Percentiles rank a stretch among this genome's conserved stretches.
These are phyloP conservation scores for Candida arabinofermentans DNA, from an alignment of 805 yeast genomes.

Conservation along the genomic window DNA sequence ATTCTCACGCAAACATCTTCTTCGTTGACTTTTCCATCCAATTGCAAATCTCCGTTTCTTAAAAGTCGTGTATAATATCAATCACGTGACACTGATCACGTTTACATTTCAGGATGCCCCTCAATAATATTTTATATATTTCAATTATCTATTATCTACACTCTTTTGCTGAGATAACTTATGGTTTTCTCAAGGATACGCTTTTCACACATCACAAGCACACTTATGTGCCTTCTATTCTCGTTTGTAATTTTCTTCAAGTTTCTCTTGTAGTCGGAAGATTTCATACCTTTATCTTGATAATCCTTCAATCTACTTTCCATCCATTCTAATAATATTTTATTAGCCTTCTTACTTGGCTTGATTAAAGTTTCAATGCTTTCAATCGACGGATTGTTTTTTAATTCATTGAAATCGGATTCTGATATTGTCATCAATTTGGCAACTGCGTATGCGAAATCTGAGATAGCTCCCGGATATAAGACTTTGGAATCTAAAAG, in stretches of 20 bases:
- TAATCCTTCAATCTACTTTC: constrained; percentile 11
- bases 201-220: constrained; percentile 12
- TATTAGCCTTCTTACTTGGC: constrained; percentile 9
- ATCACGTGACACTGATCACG: constrained; percentile 2
- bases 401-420: constrained; percentile 25
- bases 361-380: neutral
- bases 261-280: constrained; percentile 13
- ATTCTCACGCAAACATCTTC: neutral
- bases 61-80: neutral
- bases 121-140: too few relatives aligned
- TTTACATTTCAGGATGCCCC: too few relatives aligned
- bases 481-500: constrained; percentile 35
- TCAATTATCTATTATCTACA: neutral
- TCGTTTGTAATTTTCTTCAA: constrained; percentile 4
- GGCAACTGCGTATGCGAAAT: constrained; percentile 40
- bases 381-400: constrained; percentile 5
- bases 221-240: constrained; percentile 1
- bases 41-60: neutral
- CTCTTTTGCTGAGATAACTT: constrained; percentile 6
- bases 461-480: constrained; percentile 42
- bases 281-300: constrained; percentile 8
- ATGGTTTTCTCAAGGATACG: constrained; percentile 14
- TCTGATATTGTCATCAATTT: constrained; percentile 32
- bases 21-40: constrained; percentile 2
- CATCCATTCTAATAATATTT: constrained; percentile 15